phyloP scores from a whole-genome alignment of 2,329 filamentous ascomycete genomes.

The Fusarium euwallaceae region DNA sequence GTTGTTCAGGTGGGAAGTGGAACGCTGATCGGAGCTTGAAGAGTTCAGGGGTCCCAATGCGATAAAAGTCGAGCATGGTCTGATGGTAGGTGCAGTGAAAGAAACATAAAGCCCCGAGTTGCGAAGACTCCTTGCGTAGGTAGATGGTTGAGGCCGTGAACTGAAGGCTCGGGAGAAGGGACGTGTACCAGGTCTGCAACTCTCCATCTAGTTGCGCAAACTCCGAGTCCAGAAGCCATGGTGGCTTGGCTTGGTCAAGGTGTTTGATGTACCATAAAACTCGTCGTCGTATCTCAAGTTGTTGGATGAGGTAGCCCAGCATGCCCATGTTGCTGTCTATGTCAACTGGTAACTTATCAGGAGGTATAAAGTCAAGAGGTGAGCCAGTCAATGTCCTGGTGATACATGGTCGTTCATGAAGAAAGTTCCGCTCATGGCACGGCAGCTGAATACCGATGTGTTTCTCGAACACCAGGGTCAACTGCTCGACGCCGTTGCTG shows the following conservation, averaged over 20 bases:
- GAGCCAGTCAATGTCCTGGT: conserved; percentile 17
- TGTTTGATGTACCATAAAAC: conserved; percentile 33
- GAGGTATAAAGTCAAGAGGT: conserved; percentile 14
- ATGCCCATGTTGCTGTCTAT: conserved; percentile 29
- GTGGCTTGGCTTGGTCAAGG: conserved; percentile 19
- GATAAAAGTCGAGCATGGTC: conserved; percentile 32
- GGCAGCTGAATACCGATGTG: conserved; percentile 35
- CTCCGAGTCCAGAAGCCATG: conserved; percentile 31
- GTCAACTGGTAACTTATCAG: conserved; percentile 7
- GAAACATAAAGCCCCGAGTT: conserved; percentile 29
- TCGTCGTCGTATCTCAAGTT: conserved; percentile 25
- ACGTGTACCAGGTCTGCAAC: conserved; percentile 14
- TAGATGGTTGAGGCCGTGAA: conserved; percentile 25
- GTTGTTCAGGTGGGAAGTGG: conserved; percentile 21
- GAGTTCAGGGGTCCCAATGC: conserved; percentile 27
- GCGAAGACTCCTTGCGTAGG: conserved; percentile 24
- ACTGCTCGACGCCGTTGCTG: conserved; percentile 35
- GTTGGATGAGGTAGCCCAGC: conserved; percentile 26
- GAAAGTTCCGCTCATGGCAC: conserved; percentile 23
- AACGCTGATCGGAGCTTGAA: conserved; percentile 31
- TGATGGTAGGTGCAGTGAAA: conserved; percentile 34
- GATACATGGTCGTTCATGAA: conserved; percentile 22
- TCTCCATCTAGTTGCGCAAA: conserved; percentile 17
- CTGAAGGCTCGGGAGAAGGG: conserved; percentile 22
- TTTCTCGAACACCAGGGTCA: conserved; percentile 32